Evolutionary conservation across 208 protist genomes (phyloP), one percentile per base, ranked within the genome.

Genomic region (Phytomonas sp.): DNA sequence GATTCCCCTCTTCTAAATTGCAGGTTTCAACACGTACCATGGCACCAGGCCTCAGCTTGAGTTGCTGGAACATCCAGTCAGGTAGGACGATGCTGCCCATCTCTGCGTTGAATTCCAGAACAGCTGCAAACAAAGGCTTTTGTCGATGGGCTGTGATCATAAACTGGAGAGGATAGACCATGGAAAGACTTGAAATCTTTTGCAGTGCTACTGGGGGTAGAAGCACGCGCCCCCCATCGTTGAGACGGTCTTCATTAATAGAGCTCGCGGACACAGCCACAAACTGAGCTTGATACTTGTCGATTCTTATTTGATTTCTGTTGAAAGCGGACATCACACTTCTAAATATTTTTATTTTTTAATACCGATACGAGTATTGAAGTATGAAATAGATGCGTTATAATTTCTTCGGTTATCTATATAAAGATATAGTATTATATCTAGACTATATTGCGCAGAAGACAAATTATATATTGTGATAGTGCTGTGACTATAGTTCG

Each of bases 151-250:
- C 84, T 14, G 71, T 72, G 69, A 98, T 83, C 69, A 93, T 69
- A 64, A 98, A 98, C 70, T 97, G 86, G 40, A 97, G 82, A 16
- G 96, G 96, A 70, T 95, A 97, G 4, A 82, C 82, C 64, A 98
- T 87, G 29, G 86, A 86, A 49, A 96, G 79, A 29, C 71, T 74
- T 12, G 84, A 75, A 16, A 98, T 73, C 42, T 93, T 74, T 29
- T 89, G 79, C 12, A 98, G 76, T 11, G 84, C 84, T 23, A 77
- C 86, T 14, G 84, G 75, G 7, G 94, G 93, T 30, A 97, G 81
- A 5, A 97, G 75, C 29, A 98, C 91, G 63, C 93, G 93, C 14
- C 89, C 86, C 7, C 87, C 86, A 30, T 86, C 77, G 75, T 94
- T 91, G 59, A 94, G 79, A 26, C 72, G 73, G 32, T 70, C 37